Base-by-base conservation (phyloP, 371 early-diverging fungal species). In the Blakeslea trispora region DNA sequence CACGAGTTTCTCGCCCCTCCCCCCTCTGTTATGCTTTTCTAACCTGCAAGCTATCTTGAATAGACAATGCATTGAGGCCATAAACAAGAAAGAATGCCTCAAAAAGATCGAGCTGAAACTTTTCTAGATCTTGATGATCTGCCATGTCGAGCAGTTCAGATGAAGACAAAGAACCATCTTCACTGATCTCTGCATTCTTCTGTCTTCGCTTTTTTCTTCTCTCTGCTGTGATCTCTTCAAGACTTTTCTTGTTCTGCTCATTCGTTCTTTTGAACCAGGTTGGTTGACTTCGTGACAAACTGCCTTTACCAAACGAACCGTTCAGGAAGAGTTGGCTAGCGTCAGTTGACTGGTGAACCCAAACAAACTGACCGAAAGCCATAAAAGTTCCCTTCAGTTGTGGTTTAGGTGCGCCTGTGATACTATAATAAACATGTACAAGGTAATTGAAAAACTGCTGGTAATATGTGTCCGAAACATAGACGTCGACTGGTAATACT, bases 251-350 rank as follows among this genome's bases (percentile, higher is more conserved):
- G 13, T 57, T 55, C 14, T 59, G 55, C 31, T 40, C 34, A 14
- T 55, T 22, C 7, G 52, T 54, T 17, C 79, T 62, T 11, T 48
- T 35, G 15, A 68, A 61, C 91, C 92, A 92, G 1, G 92, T 89
- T 4, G 93, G 85, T 21, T 91, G 83, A 49, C 92, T 84, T 40
- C 95, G 66, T 5, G 93, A 92, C 14, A 95, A 72, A 3, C 82
- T 79, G 5, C 92, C 95, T 65, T 95, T 95, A 35, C 94, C 94
- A 78, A 90, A 94, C 57, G 80, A 88, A 0, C 94, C 94, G 24
- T 76, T 56, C 1, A 67, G 50, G 81, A 88, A 89, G 13, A 92
- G 58, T 6, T 56, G 35, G n/a, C 35, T 17, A 15, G 44, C 32
- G 11, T 56, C 31, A 41, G 71, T 64, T 37, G 72, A 66, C 18